A percentile compares a stretch with the other conserved stretches of the same genome.
Evolutionary conservation across 331 rosid genomes (phyloP).

Genomic region (Saraca asoca): DNA sequence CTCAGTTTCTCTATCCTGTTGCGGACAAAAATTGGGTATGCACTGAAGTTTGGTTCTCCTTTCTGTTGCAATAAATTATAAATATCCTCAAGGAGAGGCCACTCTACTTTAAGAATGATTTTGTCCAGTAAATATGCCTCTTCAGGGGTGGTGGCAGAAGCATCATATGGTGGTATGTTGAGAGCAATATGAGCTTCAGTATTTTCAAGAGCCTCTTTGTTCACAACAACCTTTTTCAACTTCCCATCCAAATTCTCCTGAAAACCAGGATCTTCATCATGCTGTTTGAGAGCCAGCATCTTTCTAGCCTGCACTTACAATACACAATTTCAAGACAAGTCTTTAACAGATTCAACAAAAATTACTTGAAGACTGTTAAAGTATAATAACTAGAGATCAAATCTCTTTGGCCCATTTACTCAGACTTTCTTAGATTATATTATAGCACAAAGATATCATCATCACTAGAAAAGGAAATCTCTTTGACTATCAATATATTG

Average conservation of each 20-base stretch:
- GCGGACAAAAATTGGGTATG: constrained; percentile 66
- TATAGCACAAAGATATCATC: background rate
- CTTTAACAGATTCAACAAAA: constrained; percentile 22
- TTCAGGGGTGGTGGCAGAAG: constrained; percentile 68
- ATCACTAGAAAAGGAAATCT: background rate
- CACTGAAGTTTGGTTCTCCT: constrained; percentile 41
- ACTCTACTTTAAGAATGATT: constrained; percentile 72
- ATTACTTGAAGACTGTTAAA: constrained; percentile 13
- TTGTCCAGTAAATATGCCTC: constrained; percentile 74
- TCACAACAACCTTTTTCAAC: constrained; percentile 55
- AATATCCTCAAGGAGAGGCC: constrained; percentile 70
- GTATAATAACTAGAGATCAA: background rate
- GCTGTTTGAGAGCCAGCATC: constrained; percentile 46
- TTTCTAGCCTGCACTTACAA: constrained; percentile 51
- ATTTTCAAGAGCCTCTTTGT: constrained; percentile 59
- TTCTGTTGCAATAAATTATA: constrained; percentile 42
- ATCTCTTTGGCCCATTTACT: constrained; percentile 6
- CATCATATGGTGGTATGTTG: constrained; percentile 70
- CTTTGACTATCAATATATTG: background rate
- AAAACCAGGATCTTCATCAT: constrained; percentile 47
- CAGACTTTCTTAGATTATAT: background rate
- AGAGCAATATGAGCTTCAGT: constrained; percentile 49
- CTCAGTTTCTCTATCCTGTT: constrained; percentile 58
- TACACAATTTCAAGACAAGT: constrained; percentile 22
- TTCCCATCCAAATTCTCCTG: constrained; percentile 53